Base-by-base conservation (phyloP, 768 basidiomycete genomes). In the Lactifluus echinatus region DNA sequence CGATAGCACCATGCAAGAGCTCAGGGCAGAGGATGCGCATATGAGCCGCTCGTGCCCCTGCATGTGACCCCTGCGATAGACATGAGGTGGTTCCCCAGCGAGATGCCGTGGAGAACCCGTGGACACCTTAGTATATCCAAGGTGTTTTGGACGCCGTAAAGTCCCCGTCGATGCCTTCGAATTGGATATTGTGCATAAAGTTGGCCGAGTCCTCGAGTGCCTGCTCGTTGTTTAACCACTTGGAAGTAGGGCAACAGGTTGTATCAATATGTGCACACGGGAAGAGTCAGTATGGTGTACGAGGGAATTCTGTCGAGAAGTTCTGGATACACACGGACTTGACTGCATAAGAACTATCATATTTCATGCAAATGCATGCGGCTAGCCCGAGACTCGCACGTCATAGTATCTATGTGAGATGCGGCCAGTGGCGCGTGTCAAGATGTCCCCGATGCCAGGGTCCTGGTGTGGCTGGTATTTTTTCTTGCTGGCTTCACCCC, bases 71-170 rank as follows among this genome's bases (percentile, higher is more conserved):
- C 93, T 87, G 63, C 19, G 17, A 42, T 6, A 15, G 14, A 44
- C 24, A 26, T 24, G 15, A 23, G 19, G 45, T 4, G 5, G 19
- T 14, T 0, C 23, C 2, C 1, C 4, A 4, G 19, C 8, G 45
- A 5, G 19, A 36, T 4, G 14, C 10, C 26, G n/a, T 14, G 6
- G 31, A 34, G 31, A 45, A 29, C 7, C 49, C 59, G 64, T 81
- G 39, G 68, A 91, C 93, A 14, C 95, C 95, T 65, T 95, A 95
- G 69, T 95, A 93, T 54, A 93, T 91, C 90, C 90, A 92, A 8
- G 89, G 88, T 1, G 85, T 85, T 28, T 72, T 73, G 19, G 86
- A 81, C 12, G 89, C 79, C n/a, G 85, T 86, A 61, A 91, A 64
- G 65, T 87, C 80, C 64, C 85, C 84, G 2, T 78, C 71, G 48